Percentiles rank a stretch among this genome's conserved stretches.
phyloP scores from a whole-genome alignment of 2,329 filamentous ascomycete genomes.

The Alternaria sp. region DNA sequence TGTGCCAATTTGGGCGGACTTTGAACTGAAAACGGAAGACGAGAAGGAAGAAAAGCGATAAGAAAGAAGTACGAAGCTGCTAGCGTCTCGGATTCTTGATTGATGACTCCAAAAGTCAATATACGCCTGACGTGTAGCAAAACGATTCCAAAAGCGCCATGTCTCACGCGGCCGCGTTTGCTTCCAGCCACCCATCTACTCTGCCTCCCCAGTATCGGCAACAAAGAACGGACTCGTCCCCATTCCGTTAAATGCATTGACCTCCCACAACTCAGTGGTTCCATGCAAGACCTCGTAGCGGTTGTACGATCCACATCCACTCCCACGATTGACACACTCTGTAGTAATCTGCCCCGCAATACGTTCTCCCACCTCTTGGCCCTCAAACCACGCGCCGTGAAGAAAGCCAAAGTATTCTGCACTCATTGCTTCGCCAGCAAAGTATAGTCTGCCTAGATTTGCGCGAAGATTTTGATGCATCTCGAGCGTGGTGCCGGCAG shows the following conservation, averaged over 20 bases:
- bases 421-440: constrained; percentile 71
- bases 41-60: no score
- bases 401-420: constrained; percentile 71
- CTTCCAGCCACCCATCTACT: background rate
- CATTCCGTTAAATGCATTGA: constrained; percentile 44
- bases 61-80: background rate
- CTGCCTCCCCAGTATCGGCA: constrained; percentile 4
- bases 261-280: constrained; percentile 39
- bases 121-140: background rate
- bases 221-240: constrained; percentile 37
- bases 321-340: constrained; percentile 33
- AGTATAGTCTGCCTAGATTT: constrained; percentile 69
- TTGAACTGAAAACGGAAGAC: constrained; percentile 12
- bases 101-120: background rate
- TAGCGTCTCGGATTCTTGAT: no score
- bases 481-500: constrained; percentile 67
- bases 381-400: constrained; percentile 57
- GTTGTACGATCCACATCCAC: constrained; percentile 38
- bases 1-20: constrained; percentile 59
- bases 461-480: constrained; percentile 73
- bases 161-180: background rate
- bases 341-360: constrained; percentile 41
- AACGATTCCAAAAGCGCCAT: background rate
- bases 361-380: constrained; percentile 41
- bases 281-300: constrained; percentile 43